These are phyloP conservation scores for Triticum urartu DNA, from an alignment of 176 grass and related monocot genomes.

Conservation along the genomic window DNA sequence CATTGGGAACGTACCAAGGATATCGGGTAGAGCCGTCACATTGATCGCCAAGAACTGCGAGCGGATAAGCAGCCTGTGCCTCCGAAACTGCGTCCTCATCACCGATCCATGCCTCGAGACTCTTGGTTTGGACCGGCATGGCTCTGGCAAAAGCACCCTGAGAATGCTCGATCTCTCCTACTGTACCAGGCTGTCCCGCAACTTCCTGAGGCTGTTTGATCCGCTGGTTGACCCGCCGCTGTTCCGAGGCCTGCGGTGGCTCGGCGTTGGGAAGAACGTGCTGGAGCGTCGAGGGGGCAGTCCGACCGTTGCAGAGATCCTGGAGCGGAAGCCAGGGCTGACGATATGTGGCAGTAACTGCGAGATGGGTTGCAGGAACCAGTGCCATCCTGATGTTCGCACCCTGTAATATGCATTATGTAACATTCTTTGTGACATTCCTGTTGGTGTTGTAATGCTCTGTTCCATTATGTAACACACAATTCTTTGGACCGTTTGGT, in stretches of 20 bases:
- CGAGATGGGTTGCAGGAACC: slow-evolving; percentile 82
- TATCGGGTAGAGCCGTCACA: slow-evolving; percentile 63
- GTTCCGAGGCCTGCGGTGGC: slow-evolving; percentile 81
- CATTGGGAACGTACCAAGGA: slow-evolving; percentile 61
- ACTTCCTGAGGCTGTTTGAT: slow-evolving; percentile 52
- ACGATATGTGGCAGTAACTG: slow-evolving; percentile 69
- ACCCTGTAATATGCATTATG: neutral
- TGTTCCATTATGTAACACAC: neutral
- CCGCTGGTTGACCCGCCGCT: slow-evolving; percentile 53
- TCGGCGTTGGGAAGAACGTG: slow-evolving; percentile 79
- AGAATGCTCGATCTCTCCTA: slow-evolving; percentile 85
- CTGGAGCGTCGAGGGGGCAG: slow-evolving; percentile 44
- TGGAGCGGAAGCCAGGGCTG: slow-evolving; percentile 54
- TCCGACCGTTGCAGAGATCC: slow-evolving; percentile 44
- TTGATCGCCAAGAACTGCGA: slow-evolving; percentile 60
- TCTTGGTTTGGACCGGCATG: slow-evolving; percentile 46
- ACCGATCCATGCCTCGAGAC: slow-evolving; percentile 55
- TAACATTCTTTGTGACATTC: neutral
- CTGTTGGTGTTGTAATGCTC: slow-evolving; percentile 13
- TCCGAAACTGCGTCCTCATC: slow-evolving; percentile 69
- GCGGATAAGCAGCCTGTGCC: slow-evolving; percentile 56
- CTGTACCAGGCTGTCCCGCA: slow-evolving; percentile 60
- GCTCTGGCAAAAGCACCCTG: slow-evolving; percentile 48
- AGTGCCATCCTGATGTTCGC: slow-evolving; percentile 54
- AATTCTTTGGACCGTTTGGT: neutral